phyloP scores from a whole-genome alignment of 805 yeast species.

The Yarrowia keelungensis region DNA sequence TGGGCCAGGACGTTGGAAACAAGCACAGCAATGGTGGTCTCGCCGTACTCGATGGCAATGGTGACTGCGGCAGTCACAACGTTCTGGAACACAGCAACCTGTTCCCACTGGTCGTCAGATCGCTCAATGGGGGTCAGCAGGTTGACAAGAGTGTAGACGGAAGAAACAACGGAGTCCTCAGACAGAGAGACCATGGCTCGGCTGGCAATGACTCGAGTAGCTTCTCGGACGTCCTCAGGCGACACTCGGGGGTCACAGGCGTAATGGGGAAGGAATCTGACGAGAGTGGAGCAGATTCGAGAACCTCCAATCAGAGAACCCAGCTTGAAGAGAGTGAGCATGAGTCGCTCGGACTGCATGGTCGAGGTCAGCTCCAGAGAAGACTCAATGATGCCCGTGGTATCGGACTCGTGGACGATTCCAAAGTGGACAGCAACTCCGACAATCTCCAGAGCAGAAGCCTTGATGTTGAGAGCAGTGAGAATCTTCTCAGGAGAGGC shows the following conservation, averaged over 20 bases:
- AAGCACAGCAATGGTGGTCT: constrained; percentile 74
- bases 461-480: constrained; percentile 62
- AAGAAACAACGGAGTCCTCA: constrained; percentile 82
- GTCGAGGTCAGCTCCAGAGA: constrained; percentile 62
- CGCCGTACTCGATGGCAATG: constrained; percentile 69
- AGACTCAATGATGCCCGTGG: constrained; percentile 57
- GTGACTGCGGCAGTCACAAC: constrained; percentile 72
- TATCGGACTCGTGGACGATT: constrained; percentile 54
- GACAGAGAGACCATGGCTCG: constrained; percentile 70
- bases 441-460: constrained; percentile 65
- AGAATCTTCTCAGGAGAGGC: constrained; percentile 58
- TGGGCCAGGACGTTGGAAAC: constrained; percentile 84
- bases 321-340: constrained; percentile 60
- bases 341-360: constrained; percentile 60
- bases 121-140: constrained; percentile 57
- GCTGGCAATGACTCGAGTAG: constrained; percentile 64
- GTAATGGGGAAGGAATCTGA: constrained; percentile 54
- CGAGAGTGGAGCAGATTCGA: constrained; percentile 48
- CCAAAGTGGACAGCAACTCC: constrained; percentile 61
- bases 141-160: constrained; percentile 84
- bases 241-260: constrained; percentile 58
- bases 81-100: constrained; percentile 59
- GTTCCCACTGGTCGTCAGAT: constrained; percentile 40
- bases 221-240: constrained; percentile 56
- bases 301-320: constrained; percentile 61